Evolutionary conservation across 1,284 basidiomycete species (phyloP), one percentile per base, ranked within the genome.

Genomic region (Earliella scabrosa): DNA sequence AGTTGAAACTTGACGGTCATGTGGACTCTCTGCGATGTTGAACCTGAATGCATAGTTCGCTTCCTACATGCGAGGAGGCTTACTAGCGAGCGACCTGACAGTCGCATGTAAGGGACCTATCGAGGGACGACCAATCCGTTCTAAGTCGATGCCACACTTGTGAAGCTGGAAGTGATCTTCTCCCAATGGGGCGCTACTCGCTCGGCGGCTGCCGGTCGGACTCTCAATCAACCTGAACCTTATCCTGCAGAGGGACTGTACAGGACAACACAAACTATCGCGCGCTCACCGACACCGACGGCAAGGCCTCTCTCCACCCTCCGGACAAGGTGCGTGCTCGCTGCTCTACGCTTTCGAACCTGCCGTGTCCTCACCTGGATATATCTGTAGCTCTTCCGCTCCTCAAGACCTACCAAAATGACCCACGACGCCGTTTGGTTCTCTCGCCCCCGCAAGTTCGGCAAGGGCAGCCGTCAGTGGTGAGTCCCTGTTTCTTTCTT

Each of bases 381-480:
- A 34, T 3, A 18, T 6, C 24, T 31, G 27, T 24, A 63, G 58
- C 39, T 56, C 50, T 38, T 45, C 45, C 50, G 23, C 44, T 45
- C 58, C 53, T 66, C 66, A 67, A 68, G 59, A 61, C 48, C 48
- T 51, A 60, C 36, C 49, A 87, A 83, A 82, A 92, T 92, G 90
- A 93, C 92, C 65, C 92, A 94, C 89, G 90, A 92, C 83, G 87
- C 90, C 66, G 84, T 94, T 75, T 94, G 92, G 91, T 93, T 93
- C 79, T 93, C 90, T 76, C 91, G 92, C 74, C 95, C 95, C 66
- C 88, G 94, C 76, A 96, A 92, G 79, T 97, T 75, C 82, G 95
- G 95, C 76, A 97, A 97, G 82, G 95, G 95, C 73, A 88, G 88
- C 75, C 92, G 95, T 75, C 92, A 95, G 76, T 97, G 94, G 92